phyloP scores from a whole-genome alignment of 441 rosid genomes.

The Sinapis alba region DNA sequence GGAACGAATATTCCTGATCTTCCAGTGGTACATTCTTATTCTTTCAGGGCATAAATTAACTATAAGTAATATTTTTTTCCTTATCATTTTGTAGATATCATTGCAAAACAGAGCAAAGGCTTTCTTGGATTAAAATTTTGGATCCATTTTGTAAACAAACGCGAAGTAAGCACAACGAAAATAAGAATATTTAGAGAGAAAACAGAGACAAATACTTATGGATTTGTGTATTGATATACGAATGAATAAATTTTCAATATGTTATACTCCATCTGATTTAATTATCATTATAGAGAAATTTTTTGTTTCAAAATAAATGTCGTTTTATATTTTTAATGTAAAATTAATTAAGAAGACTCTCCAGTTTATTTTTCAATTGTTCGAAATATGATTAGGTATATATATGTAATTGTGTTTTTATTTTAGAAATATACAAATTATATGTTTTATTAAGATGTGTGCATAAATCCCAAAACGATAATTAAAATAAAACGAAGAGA shows the following conservation, averaged over 20 bases:
- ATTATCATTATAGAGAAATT: no score
- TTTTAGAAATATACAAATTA: no score
- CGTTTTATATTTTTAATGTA: no score
- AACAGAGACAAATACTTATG: background rate
- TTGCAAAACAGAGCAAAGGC: slow-evolving; percentile 8
- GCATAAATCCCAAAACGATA: no score
- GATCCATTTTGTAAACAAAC: background rate
- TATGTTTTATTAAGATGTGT: no score
- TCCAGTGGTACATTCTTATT: background rate
- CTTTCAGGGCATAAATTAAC: background rate
- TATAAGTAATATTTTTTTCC: background rate
- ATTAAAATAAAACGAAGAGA: no score
- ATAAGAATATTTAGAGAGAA: background rate
- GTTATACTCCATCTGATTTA: no score
- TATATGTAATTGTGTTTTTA: no score
- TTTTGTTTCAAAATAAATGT: no score
- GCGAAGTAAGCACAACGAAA: background rate
- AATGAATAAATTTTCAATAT: background rate
- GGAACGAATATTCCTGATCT: slow-evolving; percentile 6
- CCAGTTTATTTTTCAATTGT: no score
- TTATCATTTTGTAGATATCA: background rate
- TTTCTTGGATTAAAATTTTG: slow-evolving; percentile 10
- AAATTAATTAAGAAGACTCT: no score
- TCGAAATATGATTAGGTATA: no score
- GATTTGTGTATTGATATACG: background rate